These are phyloP conservation scores for Kuraishia ogatae DNA, from an alignment of 805 yeast genomes.

Conservation along the genomic window DNA sequence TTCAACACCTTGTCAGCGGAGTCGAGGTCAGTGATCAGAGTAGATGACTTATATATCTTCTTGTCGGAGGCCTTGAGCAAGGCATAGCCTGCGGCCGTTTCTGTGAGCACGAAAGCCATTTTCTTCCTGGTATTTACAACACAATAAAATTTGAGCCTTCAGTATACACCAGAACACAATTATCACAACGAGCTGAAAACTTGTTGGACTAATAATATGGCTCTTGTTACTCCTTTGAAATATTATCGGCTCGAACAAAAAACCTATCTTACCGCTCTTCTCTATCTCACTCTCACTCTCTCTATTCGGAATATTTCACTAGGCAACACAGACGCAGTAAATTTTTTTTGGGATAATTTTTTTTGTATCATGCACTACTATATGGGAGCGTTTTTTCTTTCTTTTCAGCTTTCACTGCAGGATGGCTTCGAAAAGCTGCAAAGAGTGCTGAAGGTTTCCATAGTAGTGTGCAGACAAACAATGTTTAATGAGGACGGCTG, in stretches of 20 bases:
- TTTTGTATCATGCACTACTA: neutral
- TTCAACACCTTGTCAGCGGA: slow-evolving; percentile 78
- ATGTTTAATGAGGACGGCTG: too few relatives aligned
- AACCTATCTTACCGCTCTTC: neutral
- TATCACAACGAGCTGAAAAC: neutral
- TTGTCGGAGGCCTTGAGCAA: slow-evolving; percentile 95
- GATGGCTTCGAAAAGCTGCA: neutral
- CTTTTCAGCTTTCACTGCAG: neutral
- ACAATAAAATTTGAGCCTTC: neutral
- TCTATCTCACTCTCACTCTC: neutral
- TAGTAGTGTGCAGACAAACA: neutral
- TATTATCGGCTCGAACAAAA: neutral
- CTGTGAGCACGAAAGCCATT: slow-evolving; percentile 89
- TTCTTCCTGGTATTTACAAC: slow-evolving; percentile 2
- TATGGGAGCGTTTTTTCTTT: neutral
- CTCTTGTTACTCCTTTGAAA: neutral
- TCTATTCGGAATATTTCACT: neutral
- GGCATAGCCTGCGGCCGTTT: slow-evolving; percentile 99
- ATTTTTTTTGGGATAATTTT: neutral
- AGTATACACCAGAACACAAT: neutral
- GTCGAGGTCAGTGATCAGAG: slow-evolving; percentile 68
- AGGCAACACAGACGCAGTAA: neutral
- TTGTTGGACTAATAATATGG: neutral
- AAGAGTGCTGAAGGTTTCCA: neutral
- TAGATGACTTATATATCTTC: slow-evolving; percentile 82